Evolutionary conservation across 768 basidiomycete species (phyloP).

Genomic region (Mycena olivaceomarginata): DNA sequence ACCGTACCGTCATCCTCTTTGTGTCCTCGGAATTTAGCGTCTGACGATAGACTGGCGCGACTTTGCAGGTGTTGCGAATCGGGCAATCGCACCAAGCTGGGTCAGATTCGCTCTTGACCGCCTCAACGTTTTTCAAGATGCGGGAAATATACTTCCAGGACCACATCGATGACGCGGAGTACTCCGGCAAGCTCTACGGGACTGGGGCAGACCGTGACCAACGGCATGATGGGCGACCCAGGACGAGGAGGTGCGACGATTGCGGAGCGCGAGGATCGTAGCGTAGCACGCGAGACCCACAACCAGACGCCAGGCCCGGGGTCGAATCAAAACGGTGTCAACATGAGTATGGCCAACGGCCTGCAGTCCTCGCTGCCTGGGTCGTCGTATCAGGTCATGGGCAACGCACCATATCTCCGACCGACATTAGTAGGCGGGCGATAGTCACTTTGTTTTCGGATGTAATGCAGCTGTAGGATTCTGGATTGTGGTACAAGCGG

Average conservation of each 20-base stretch:
- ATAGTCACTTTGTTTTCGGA: slow-evolving; percentile 53
- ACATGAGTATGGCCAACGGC: slow-evolving; percentile 72
- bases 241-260: slow-evolving; percentile 86
- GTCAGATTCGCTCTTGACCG: slow-evolving; percentile 96
- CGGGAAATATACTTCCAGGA: slow-evolving; percentile 94
- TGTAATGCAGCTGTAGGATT: slow-evolving; percentile 41
- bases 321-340: slow-evolving; percentile 59
- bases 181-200: slow-evolving; percentile 89
- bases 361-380: slow-evolving; percentile 67
- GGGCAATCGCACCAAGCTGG: slow-evolving; percentile 97
- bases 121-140: slow-evolving; percentile 97
- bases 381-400: slow-evolving; percentile 77
- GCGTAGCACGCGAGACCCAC: slow-evolving; percentile 68
- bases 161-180: slow-evolving; percentile 88
- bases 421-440: slow-evolving; percentile 75
- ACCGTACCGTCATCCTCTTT: background rate
- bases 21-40: slow-evolving; percentile 12
- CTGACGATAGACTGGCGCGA: slow-evolving; percentile 32
- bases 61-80: slow-evolving; percentile 87
- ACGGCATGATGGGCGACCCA: slow-evolving; percentile 75
- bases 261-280: slow-evolving; percentile 86
- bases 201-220: slow-evolving; percentile 89
- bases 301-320: slow-evolving; percentile 73
- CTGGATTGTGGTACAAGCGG: slow-evolving; percentile 28
- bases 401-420: slow-evolving; percentile 80